Base-by-base conservation (phyloP, 1,139 yeast genomes). In the Kodamaea derodonti region DNA sequence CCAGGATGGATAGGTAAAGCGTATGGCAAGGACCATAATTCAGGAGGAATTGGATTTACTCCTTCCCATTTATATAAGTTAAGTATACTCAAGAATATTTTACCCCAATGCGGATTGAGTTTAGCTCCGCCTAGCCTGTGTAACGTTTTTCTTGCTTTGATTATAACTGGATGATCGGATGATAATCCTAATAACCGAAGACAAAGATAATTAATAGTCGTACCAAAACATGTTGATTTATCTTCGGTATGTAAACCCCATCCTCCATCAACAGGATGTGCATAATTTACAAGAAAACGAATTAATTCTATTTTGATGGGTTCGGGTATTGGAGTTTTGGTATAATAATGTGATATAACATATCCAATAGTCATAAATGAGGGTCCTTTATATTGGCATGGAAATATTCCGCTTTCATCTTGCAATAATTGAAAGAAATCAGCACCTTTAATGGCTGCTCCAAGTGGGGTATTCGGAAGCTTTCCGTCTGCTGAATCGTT, bases 241-340 rank as follows among this genome's bases (percentile, higher is more conserved):
- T 92, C 98, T 32, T 78, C 80, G 3, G 88, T 77, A 54, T 92
- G 97, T 33, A 94, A 69, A 0, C 97, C 98, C 98, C 99, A 94
- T 1, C 98, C 99, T n/a, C 99, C 99, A 59, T 94, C 99, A 0
- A 88, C 95, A 0, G 97, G 97, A 54, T 92, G 96, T 0, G 97
- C 82, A 1, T 86, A 75, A 54, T 94, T 94, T 14, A 87, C 87
- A 15, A 92, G 62, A 52, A 88, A 92, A 37, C 97, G 70, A 26
- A 84, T 78, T 56, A 94, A 64, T 56, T 94, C 98, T 9, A 65
- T 59, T 42, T 69, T 65, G 46, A 74, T 78, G 20, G 78, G 81
- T 28, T 78, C 79, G 0, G 92, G 82, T 23, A 92, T 84, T 14
- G 75, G 78, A 0, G 77, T 71, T 27, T 77, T 74, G 14, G 92